Base-by-base conservation (phyloP, 2,329 filamentous ascomycete genomes). In the Clonostachys byssicola region DNA sequence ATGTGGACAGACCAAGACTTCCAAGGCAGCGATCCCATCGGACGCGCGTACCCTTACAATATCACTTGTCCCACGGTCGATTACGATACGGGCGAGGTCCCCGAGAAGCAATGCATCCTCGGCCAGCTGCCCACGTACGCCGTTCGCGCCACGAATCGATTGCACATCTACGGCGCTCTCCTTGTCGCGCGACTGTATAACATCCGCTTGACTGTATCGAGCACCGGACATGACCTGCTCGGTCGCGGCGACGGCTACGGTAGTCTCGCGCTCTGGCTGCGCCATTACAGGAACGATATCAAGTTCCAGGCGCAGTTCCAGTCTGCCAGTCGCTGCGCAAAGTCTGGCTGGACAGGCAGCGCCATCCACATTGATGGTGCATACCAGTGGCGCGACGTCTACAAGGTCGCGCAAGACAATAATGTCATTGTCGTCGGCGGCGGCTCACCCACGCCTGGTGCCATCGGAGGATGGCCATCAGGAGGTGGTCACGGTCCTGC, bases 171-270 rank as follows among this genome's bases (percentile, higher is more conserved):
- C n/a, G 14, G 39, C 13, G 80, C 84, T 70, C 69, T 76, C 10
- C 46, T 50, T 12, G 62, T 71, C 47, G 64, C 67, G 5, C 20
- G 46, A 5, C 12, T 40, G 6, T 50, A 61, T 12, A 68, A 70
- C 47, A 56, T 74, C 34, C 64, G 72, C 4, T 54, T 74, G 5
- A 64, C 65, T 7, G 58, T 75, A 40, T 64, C 64, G 49, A 68
- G 67, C 47, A 73, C 71, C 1, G 72, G 71, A 0, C 71, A 75
- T 52, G 69, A 73, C 45, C 62, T 65, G 35, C 55, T 65, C 17
- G 66, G 67, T 3, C 58, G 64, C 23, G 57, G 57, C 16, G 56
- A 61, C 34, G 65, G 62, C 5, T 60, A 57, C 17, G 61, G 62
- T 14, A 59, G 56, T 5, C 55, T 68, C 9, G 56, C 54, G 18